Evolutionary conservation across 208 protist genomes (phyloP), one percentile per base, ranked within the genome.

Genomic region (Crithidia fasciculata): DNA sequence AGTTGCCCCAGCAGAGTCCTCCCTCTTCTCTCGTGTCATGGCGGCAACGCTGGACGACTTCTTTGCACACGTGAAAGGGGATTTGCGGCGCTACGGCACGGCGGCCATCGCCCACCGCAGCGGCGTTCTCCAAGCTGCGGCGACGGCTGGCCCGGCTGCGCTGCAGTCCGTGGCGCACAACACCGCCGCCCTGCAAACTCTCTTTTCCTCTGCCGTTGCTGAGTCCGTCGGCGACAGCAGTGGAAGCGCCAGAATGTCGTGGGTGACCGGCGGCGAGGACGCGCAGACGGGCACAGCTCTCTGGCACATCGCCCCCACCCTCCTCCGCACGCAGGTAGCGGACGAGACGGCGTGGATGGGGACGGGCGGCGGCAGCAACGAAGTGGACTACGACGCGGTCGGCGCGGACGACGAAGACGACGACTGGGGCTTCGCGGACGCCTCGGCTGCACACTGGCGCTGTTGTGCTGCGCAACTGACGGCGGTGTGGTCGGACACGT

Each of bases 241-340:
- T 28, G 28, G 28, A 28, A 2, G 28, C 28, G 28, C 28, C 28
- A 28, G 28, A 28, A 28, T 28, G 50, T 37, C 5, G 45, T 9
- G 5, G 39, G 16, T 16, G 28, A 13, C 13, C 8, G 13, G 39
- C 45, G 12, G 4, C 9, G 8, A 43, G 2, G 6, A 7, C 15
- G 16, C 4, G 45, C 44, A 41, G 43, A 18, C 53, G 2, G 70
- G 76, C 12, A 50, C 40, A 41, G 72, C 59, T 18, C 54, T 81
- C 5, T 67, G 64, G 64, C 64, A 55, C 18, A 49, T 81, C 9
- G 57, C 72, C 64, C 56, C 76, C 37, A 69, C 66, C 15, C 66
- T 81, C 44, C 70, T 76, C 43, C 70, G 71, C 10, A 73, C 69
- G 44, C 76, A 75, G 45, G 52, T 18, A 19, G 66, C 76, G 4